Conservation (phyloP, 495 filamentous ascomycete species). For the Parmelia sp. region DNA sequence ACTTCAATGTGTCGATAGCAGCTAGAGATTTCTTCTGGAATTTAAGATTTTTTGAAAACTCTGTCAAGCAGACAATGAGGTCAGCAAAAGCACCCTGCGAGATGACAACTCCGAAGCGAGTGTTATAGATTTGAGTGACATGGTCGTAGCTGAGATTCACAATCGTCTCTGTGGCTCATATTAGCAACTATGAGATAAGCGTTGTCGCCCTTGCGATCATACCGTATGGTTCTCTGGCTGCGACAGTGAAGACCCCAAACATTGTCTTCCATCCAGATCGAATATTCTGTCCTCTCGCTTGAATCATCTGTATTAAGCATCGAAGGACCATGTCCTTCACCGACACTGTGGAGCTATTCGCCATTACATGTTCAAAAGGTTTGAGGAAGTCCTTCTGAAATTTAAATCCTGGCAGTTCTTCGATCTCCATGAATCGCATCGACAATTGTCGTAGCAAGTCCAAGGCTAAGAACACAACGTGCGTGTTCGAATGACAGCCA, state of each 20-base stretch:
- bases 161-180: constrained; percentile 62
- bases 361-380: constrained; percentile 95
- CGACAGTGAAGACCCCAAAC: constrained; percentile 97
- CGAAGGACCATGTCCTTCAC: constrained; percentile 98
- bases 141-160: constrained; percentile 96
- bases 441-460: constrained; percentile 92
- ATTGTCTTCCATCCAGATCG: constrained; percentile 97
- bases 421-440: constrained; percentile 98
- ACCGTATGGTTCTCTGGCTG: constrained; percentile 83
- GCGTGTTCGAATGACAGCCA: constrained; percentile 90
- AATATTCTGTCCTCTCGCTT: constrained; percentile 91
- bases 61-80: constrained; percentile 89
- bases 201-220: neutral
- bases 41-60: constrained; percentile 95
- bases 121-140: constrained; percentile 95
- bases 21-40: constrained; percentile 98
- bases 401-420: constrained; percentile 96
- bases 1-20: constrained; percentile 90
- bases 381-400: constrained; percentile 99
- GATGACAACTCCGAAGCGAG: constrained; percentile 92
- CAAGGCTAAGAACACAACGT: constrained; percentile 92
- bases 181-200: constrained; percentile 26
- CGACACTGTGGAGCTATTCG: constrained; percentile 77
- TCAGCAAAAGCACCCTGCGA: constrained; percentile 96
- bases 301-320: constrained; percentile 99